Evolutionary conservation across 306 rosid genomes (phyloP), one percentile per base, ranked within the genome.

Genomic region (Acacia melanoxylon): DNA sequence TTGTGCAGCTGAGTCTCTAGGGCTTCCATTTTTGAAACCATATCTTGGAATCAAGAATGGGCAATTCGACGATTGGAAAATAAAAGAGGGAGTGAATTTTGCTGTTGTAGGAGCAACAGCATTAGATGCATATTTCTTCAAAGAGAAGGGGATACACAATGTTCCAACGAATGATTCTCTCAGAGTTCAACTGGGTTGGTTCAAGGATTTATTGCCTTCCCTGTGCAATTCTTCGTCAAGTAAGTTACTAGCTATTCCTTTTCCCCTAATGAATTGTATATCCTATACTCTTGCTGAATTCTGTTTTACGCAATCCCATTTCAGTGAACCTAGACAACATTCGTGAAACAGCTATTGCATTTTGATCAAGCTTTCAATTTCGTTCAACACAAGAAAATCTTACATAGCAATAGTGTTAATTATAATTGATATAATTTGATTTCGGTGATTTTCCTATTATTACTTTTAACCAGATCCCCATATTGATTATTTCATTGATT

Each of bases 61-160:
- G 48, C 65, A 74, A 80, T 35, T 35, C 4, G 8, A 42, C 44
- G 71, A 77, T 16, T 37, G 51, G 72, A 81, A 22, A 1, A 52
- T 9, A 19, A 12, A 63, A 4, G 58, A 70, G 46, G 94, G 89
- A 5, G 85, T 29, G 33, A 92, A 92, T 76, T 92, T 92, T 33
- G 97, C 94, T 0, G 90, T 90, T 6, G 22, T 16, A 1, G 97
- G 94, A 87, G 90, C 94, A 45, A 92, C 94, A 0, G 92, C 90
- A 2, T 74, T 90, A 29, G 85, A 89, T 0, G 35, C 5, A 0
- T 45, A 29, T 20, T 85, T 81, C 88, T 88, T 92, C 51, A 20
- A 54, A 16, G 77, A 82, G 9, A 84, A 20, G 45, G 87, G 85
- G 33, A 35, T 75, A 33, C 9, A 3, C 46, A 27, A 15, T 20